These are phyloP conservation scores for Pseudocercospora musae DNA, from an alignment of 2,329 filamentous ascomycete genomes.

Conservation along the genomic window DNA sequence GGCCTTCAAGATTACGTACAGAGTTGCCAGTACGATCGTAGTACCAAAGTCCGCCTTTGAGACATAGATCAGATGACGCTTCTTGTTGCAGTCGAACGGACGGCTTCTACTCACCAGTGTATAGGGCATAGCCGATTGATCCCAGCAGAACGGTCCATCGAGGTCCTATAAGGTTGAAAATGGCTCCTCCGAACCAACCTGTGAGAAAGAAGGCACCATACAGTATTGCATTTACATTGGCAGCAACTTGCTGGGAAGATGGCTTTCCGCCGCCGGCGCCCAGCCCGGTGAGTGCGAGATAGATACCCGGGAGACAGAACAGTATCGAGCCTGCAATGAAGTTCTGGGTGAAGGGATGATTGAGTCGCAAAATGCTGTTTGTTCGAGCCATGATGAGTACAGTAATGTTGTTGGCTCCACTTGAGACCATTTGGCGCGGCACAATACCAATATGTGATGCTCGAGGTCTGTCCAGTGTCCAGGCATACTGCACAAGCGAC, in stretches of 20 bases:
- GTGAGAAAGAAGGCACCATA: slow-evolving; percentile 8
- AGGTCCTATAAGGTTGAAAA: slow-evolving; percentile 6
- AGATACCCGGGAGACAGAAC: background rate
- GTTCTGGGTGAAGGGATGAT: slow-evolving; percentile 1
- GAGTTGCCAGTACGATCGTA: slow-evolving; percentile 3
- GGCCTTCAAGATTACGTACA: background rate
- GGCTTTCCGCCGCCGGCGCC: slow-evolving; percentile 10
- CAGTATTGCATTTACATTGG: slow-evolving; percentile 7
- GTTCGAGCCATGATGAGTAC: background rate
- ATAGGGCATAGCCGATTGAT: background rate
- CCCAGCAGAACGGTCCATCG: background rate
- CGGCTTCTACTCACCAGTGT: background rate
- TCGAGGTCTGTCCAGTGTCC: too few species aligned
- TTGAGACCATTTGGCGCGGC: too few species aligned
- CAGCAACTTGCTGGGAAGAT: slow-evolving; percentile 3
- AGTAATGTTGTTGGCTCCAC: too few species aligned
- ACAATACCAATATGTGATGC: too few species aligned
- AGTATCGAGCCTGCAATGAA: slow-evolving; percentile 3
- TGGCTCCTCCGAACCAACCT: slow-evolving; percentile 7
- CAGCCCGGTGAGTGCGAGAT: slow-evolving; percentile 9
- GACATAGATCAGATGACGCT: too few species aligned
- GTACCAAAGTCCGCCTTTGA: background rate
- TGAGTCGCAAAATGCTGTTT: background rate
- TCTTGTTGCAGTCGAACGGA: background rate
- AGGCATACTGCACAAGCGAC: background rate